A percentile compares a stretch with the other conserved stretches of the same genome.
Evolutionary conservation across 164 flowering plant genomes (phyloP).

Genomic region (Vitis amurensis): DNA sequence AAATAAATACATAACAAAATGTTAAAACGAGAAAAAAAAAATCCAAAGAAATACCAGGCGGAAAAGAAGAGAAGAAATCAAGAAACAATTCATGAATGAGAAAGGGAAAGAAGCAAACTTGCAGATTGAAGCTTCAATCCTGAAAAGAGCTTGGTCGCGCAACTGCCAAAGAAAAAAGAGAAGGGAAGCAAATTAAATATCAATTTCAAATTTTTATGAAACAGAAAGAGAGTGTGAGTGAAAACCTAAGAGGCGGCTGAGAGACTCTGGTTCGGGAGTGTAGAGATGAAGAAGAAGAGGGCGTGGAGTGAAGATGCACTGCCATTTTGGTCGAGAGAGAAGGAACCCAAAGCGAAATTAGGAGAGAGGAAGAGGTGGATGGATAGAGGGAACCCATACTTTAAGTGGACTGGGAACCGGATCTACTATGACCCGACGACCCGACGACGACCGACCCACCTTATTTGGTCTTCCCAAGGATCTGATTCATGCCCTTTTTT

Average conservation of each 20-base stretch:
- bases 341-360: too few species aligned
- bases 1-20: neutral
- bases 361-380: too few species aligned
- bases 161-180: constrained; percentile 34
- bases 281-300: constrained; percentile 28
- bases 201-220: neutral
- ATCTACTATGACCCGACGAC: too few species aligned
- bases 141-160: constrained; percentile 46
- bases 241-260: constrained; percentile 44
- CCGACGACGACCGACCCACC: too few species aligned
- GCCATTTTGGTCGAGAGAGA: constrained; percentile 23
- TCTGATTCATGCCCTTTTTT: too few species aligned
- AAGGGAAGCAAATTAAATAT: neutral
- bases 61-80: neutral
- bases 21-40: neutral
- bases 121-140: constrained; percentile 62
- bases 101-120: constrained; percentile 27
- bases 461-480: too few species aligned
- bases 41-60: neutral
- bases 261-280: constrained; percentile 24
- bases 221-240: neutral
- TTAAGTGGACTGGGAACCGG: too few species aligned
- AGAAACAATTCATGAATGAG: neutral
- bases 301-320: constrained; percentile 30
- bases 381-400: too few species aligned